Conservation (phyloP, 208 protist genomes). For the Endotrypanum monterogeii region DNA sequence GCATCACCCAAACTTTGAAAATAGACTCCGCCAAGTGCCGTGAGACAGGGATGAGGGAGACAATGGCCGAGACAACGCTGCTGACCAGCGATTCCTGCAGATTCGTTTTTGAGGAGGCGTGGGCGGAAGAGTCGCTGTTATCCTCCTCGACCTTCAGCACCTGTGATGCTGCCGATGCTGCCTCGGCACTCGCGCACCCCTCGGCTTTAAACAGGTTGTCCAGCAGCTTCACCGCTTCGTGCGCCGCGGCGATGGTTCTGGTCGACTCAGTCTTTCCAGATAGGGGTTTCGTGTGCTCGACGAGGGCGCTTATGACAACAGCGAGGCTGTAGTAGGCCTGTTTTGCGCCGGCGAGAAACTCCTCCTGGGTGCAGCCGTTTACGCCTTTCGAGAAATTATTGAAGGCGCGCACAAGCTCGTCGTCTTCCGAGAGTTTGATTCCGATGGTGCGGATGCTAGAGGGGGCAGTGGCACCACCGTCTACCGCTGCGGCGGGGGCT, state of each 20-base stretch:
- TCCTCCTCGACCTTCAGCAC: not conserved
- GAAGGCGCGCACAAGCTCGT: constrained; percentile 48
- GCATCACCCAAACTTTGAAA: constrained; percentile 66
- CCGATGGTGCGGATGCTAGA: constrained; percentile 31
- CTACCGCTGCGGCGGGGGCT: constrained; percentile 2
- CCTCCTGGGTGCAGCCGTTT: constrained; percentile 51
- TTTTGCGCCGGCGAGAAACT: constrained; percentile 64
- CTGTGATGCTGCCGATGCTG: not conserved
- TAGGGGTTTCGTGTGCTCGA: constrained; percentile 21
- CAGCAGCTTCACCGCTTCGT: constrained; percentile 32
- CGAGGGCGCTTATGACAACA: constrained; percentile 39
- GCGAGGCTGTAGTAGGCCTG: constrained; percentile 73
- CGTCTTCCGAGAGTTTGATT: constrained; percentile 36
- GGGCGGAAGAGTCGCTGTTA: not conserved
- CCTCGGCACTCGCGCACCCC: not conserved
- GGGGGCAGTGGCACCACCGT: not conserved
- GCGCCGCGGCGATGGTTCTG: constrained; percentile 24
- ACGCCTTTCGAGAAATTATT: constrained; percentile 47
- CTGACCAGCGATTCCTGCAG: constrained; percentile 25
- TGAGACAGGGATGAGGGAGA: constrained; percentile 58
- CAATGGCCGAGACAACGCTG: constrained; percentile 34
- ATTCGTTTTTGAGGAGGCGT: constrained; percentile 13
- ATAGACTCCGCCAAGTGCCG: constrained; percentile 53
- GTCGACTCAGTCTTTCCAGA: constrained; percentile 23
- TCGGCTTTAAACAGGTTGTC: constrained; percentile 27